Conservation (phyloP, 768 basidiomycete genomes). For the Rhizopogon vinicolor region DNA sequence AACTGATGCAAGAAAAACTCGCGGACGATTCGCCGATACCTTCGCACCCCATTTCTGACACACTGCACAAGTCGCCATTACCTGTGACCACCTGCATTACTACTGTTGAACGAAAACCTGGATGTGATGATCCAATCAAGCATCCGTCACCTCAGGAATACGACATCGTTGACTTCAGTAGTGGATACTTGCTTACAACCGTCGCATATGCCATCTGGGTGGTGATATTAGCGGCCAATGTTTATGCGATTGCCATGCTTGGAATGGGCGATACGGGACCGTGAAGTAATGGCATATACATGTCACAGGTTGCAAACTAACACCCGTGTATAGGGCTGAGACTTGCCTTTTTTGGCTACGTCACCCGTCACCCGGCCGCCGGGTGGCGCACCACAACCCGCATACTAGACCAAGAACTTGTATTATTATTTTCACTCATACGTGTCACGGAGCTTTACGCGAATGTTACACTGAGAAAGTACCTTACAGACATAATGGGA, state of each 20-base stretch:
- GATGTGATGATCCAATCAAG: not conserved
- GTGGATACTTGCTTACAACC: constrained; percentile 29
- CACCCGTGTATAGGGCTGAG: not conserved
- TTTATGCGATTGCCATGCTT: constrained; percentile 47
- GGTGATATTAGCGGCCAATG: constrained; percentile 46
- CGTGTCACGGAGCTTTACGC: not conserved
- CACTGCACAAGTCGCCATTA: not conserved
- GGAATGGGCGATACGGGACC: constrained; percentile 19
- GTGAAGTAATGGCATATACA: not conserved
- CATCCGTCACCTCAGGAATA: constrained; percentile 4
- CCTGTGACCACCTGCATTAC: not conserved
- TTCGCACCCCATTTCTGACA: constrained; percentile 8
- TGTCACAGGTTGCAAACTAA: not conserved
- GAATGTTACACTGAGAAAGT: not conserved
- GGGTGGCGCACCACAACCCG: no score
- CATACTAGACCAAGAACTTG: no score
- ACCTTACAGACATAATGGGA: not conserved
- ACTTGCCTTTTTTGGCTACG: no score
- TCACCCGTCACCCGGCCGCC: no score
- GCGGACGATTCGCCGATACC: not conserved
- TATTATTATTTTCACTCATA: not conserved
- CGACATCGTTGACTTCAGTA: constrained; percentile 37
- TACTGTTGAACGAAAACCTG: not conserved
- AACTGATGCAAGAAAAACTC: not conserved
- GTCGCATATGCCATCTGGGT: constrained; percentile 44